Base-by-base conservation (phyloP, 1,284 basidiomycete species). In the Macrocybe sp. region DNA sequence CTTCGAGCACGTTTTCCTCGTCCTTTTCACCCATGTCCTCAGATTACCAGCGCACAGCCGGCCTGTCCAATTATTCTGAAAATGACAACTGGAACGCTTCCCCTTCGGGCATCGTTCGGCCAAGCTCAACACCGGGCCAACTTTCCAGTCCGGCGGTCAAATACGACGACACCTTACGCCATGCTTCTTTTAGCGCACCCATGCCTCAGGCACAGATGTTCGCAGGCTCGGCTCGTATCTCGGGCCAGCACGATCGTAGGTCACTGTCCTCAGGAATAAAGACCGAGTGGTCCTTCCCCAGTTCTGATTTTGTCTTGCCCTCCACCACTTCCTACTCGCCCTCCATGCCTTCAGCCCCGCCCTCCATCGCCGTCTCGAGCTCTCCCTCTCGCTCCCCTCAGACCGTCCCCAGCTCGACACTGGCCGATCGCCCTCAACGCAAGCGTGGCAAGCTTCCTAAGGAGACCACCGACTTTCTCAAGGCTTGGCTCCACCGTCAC, bases 401-500 rank as follows among this genome's bases (percentile, higher is more conserved):
- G 61, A 55, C 71, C 7, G 65, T 75, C 12, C 64, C 75, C 10
- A 66, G 69, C n/a, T 76, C 80, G 7, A 72, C 76, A 29, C 78
- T 85, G 49, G 81, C 82, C 52, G 85, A 87, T 54, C 81, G 84
- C 9, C 85, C 83, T 6, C 80, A 78, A 46, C 80, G 87, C 54
- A 87, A 91, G 60, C 77, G 91, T 48, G 89, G 91, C 42, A 93
- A 93, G 68, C 78, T 93, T 9, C 91, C 90, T 43, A 92, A 92
- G 68, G 86, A 89, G 63, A 91, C 92, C 39, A 93, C 90, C 14
- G 89, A 93, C 65, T 89, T 84, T 61, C 77, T 94, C 59, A 91
- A 92, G 61, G 79, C 89, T n/a, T 94, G 92, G 92, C 72, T 94
- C 35, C 84, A 94, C 60, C 81, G 85, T 51, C 90, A 94, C 62